phyloP scores from a whole-genome alignment of 768 basidiomycete genomes.

The Tylopilus intermedius region DNA sequence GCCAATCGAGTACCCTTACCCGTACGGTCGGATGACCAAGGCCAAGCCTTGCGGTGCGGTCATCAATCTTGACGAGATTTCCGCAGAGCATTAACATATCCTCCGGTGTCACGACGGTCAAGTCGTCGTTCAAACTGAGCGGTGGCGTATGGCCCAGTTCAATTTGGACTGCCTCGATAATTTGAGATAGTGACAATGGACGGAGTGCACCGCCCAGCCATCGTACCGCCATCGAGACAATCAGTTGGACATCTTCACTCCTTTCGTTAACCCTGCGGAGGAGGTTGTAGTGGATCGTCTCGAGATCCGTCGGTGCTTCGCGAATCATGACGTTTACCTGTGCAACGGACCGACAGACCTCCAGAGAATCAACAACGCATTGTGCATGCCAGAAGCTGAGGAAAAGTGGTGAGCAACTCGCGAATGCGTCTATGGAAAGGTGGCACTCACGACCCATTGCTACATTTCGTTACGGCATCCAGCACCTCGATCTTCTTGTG shows the following conservation, averaged over 20 bases:
- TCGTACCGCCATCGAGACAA: constrained; percentile 21
- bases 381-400: constrained; percentile 28
- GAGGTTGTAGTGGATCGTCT: constrained; percentile 19
- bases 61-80: constrained; percentile 25
- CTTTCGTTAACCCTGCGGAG: constrained; percentile 21
- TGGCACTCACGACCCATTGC: constrained; percentile 19
- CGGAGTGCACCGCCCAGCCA: constrained; percentile 28
- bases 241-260: constrained; percentile 20
- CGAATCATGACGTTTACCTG: constrained; percentile 20
- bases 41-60: constrained; percentile 16
- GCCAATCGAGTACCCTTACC: constrained; percentile 8
- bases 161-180: constrained; percentile 28
- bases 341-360: constrained; percentile 22
- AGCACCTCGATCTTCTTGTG: constrained; percentile 21
- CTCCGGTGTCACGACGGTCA: constrained; percentile 23
- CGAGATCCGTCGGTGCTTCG: constrained; percentile 17
- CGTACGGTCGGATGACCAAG: constrained; percentile 22
- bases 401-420: neutral
- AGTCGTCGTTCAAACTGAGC: constrained; percentile 21
- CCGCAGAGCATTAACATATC: constrained; percentile 26
- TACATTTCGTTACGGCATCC: constrained; percentile 8
- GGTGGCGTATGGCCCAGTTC: constrained; percentile 20
- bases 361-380: constrained; percentile 25
- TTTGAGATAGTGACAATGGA: constrained; percentile 22
- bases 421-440: neutral